Evolutionary conservation across 495 filamentous ascomycete species (phyloP), one percentile per base, ranked within the genome.

Genomic region (Ascobolus immersus): DNA sequence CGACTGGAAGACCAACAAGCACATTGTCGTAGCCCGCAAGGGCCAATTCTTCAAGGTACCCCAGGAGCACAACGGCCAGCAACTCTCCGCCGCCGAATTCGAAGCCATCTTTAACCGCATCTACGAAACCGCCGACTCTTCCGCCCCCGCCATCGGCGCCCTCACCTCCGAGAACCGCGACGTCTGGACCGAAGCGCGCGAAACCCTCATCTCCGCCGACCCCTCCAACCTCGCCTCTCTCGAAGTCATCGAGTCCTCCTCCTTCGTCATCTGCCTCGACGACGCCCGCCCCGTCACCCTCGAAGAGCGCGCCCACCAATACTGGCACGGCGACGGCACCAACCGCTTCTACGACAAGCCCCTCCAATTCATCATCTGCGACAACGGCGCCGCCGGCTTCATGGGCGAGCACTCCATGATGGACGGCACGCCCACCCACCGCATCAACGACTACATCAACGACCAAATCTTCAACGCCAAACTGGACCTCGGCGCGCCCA

Each of bases 341-440:
- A 99, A 94, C 64, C 73, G 89, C 35, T 99, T 81, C 79, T 94
- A 76, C 51, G 89, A 99, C 63, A 94, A 94, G 62, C 89, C 89
- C 14, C 59, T 91, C 35, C 80, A 99, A 59, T 94, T 99, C 55
- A 84, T 99, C 48, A 50, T 99, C 56, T 93, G 91, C 55, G 82
- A 94, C 47, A 99, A 99, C 55, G 89, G 81, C 43, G 89, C 86
- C 11, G 76, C 89, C 17, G 89, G 89, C 39, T 99, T 99, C 64
- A 79, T 77, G 60, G 89, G 89, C 48, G 89, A 99, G 61, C 89
- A 99, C 62, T 81, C 73, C 55, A 94, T 99, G 89, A 99, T 99
- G 89, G 89, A 99, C 52, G 89, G 89, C 36, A 99, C 84, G 18
- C 80, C 89, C 2, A 99, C 89, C 9, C 82, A 94, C 54, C 70